Base-by-base conservation (phyloP, 352 stramenopile species). In the Saprolegnia diclina region DNA sequence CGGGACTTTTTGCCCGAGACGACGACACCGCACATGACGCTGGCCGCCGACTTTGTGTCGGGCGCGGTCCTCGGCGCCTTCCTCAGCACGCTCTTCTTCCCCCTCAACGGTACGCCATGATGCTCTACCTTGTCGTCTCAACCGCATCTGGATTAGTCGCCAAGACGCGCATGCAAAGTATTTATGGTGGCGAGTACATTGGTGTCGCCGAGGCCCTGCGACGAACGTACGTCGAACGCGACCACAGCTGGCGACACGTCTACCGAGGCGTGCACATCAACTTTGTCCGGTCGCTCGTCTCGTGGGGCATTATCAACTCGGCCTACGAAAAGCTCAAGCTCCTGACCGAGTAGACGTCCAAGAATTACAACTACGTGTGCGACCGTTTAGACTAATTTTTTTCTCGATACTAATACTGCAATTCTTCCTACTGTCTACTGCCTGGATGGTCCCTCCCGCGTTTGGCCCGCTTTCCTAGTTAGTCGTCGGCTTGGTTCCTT, bases 271-370 rank as follows among this genome's bases (percentile, higher is more conserved):
- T 93, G 3, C 79, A 92, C 71, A 88, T 96, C 76, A 96, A 96
- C 69, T 96, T 93, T 72, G 88, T 89, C 54, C 79, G 88, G 11
- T 93, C 85, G 26, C 73, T 96, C 4, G 62, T 96, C 18, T 95
- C 88, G 18, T 96, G 88, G 88, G 88, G 88, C 11, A 96, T 96
- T 62, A 92, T 96, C 68, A 96, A 96, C 72, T 92, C 83, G 63
- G 84, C 84, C 46, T 96, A 95, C 66, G 88, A 96, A 72, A 88
- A 88, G 68, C 80, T 94, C 50, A 95, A 91, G 75, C 77, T 45
- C 1, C 22, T 72, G 0, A 72, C 65, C 11, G 54, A 62, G 35
- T 62, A 38, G 24, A 48, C 13, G 13, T 48, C 7, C 13, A 48
- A n/a, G 18, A n/a, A 48, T n/a, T 48, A 48, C 42, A 48, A 48